A percentile compares a stretch with the other conserved stretches of the same genome.
Evolutionary conservation across 805 yeast genomes (phyloP).

Genomic region (Scheffersomyces amazonensis): DNA sequence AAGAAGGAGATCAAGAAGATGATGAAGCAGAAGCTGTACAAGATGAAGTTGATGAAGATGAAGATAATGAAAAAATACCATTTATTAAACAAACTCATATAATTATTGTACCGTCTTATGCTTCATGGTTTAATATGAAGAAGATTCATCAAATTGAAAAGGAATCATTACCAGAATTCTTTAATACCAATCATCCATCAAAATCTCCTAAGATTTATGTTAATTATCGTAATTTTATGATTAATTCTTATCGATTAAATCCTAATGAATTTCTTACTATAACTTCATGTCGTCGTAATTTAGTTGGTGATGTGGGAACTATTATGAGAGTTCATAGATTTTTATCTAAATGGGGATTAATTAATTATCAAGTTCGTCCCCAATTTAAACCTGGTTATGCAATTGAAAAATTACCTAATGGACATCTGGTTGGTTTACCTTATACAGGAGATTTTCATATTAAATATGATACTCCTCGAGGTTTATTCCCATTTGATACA

Average conservation of each 20-base stretch:
- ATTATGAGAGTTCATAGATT: constrained; percentile 81
- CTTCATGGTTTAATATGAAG: constrained; percentile 79
- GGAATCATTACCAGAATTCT: constrained; percentile 85
- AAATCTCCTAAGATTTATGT: constrained; percentile 81
- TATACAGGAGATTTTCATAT: constrained; percentile 74
- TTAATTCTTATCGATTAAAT: constrained; percentile 81
- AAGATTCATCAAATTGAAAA: constrained; percentile 75
- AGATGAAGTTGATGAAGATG: constrained; percentile 9
- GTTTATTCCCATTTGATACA: constrained; percentile 86
- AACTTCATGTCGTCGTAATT: constrained; percentile 86
- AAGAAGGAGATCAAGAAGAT: constrained; percentile 1
- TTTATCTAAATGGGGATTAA: constrained; percentile 87
- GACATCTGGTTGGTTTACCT: constrained; percentile 53
- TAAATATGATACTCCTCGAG: constrained; percentile 85
- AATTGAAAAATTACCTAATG: constrained; percentile 48
- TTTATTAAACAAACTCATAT: constrained; percentile 67
- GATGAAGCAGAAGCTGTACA: constrained; percentile 7
- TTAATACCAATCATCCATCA: constrained; percentile 64
- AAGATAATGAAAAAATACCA: constrained; percentile 13
- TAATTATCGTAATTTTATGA: constrained; percentile 83
- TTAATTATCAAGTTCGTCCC: constrained; percentile 88
- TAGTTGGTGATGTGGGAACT: constrained; percentile 90
- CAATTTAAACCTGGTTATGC: constrained; percentile 63
- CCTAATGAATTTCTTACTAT: constrained; percentile 88
- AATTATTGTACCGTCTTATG: constrained; percentile 81